phyloP scores from a whole-genome alignment of 805 yeast genomes.

The Kluyveromyces starmeri region DNA sequence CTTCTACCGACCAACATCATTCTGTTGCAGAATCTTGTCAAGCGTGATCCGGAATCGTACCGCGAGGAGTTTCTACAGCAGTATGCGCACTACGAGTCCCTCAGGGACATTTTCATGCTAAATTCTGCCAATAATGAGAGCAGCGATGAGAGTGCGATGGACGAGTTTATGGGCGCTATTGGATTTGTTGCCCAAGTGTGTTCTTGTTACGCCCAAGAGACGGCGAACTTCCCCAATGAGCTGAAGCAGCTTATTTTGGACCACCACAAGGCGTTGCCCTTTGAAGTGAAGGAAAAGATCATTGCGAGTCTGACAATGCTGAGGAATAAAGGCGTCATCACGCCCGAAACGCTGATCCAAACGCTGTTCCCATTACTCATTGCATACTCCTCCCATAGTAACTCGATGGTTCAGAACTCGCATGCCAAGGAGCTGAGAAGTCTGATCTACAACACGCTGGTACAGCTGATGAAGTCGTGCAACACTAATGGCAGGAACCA shows the following conservation, averaged over 20 bases:
- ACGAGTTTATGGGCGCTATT: constrained; percentile 69
- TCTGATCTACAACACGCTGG: constrained; percentile 71
- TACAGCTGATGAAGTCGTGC: constrained; percentile 69
- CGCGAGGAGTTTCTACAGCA: constrained; percentile 91
- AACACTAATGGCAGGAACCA: constrained; percentile 88
- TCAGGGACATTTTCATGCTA: constrained; percentile 75
- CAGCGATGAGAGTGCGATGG: constrained; percentile 24
- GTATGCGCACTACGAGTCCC: constrained; percentile 83
- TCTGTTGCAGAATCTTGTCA: constrained; percentile 80
- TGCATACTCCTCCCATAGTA: constrained; percentile 48
- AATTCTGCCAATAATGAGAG: constrained; percentile 31
- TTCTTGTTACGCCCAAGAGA: constrained; percentile 80
- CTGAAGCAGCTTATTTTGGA: constrained; percentile 56
- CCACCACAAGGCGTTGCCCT: constrained; percentile 72
- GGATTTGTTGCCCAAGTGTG: constrained; percentile 92
- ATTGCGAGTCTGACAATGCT: constrained; percentile 84
- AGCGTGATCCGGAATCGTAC: constrained; percentile 90
- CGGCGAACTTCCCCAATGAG: constrained; percentile 77
- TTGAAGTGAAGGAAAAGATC: constrained; percentile 86
- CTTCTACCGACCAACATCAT: constrained; percentile 88
- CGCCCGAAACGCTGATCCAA: constrained; percentile 74
- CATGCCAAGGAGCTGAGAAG: constrained; percentile 77
- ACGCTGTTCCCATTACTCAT: constrained; percentile 77
- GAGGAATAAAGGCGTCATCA: constrained; percentile 72
- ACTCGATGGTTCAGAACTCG: constrained; percentile 37